phyloP scores from a whole-genome alignment of 768 basidiomycete genomes.

The Cystobasidium onofrii region DNA sequence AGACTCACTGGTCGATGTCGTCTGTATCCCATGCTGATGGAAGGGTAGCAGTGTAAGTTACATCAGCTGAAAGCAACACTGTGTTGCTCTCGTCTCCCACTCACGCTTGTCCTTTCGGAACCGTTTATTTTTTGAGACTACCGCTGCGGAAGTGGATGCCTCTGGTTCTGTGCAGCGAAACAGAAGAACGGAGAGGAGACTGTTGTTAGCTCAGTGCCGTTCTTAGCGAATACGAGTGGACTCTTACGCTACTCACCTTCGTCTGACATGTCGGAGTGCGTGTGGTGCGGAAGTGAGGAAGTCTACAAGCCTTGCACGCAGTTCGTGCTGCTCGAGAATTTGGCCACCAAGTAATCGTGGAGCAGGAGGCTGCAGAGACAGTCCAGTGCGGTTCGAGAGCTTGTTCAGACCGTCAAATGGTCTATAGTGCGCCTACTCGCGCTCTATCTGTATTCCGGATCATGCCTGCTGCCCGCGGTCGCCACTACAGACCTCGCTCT shows the following conservation, averaged over 20 bases:
- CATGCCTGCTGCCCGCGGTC: too few relatives aligned
- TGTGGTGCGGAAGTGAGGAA: background rate
- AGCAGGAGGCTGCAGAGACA: too few relatives aligned
- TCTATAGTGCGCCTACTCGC: too few relatives aligned
- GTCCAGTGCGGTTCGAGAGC: too few relatives aligned
- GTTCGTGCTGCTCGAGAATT: background rate
- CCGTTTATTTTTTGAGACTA: slow-evolving; percentile 62
- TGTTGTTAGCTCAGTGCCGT: background rate
- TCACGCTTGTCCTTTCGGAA: slow-evolving; percentile 91
- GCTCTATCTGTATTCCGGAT: too few relatives aligned
- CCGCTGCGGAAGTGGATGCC: slow-evolving; percentile 6
- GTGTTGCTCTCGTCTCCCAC: slow-evolving; percentile 41
- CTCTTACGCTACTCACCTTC: slow-evolving; percentile 14
- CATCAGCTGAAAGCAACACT: background rate
- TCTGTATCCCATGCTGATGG: slow-evolving; percentile 91
- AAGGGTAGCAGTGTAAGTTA: slow-evolving; percentile 27
- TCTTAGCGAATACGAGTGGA: background rate
- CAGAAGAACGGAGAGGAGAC: background rate
- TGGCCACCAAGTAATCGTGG: background rate
- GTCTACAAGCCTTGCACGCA: background rate
- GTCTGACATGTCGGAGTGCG: slow-evolving; percentile 13
- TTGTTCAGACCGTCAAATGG: too few relatives aligned
- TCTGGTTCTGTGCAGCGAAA: slow-evolving; percentile 16
- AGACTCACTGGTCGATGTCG: slow-evolving; percentile 89
- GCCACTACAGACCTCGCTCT: too few relatives aligned